Evolutionary conservation across 2,329 filamentous ascomycete species (phyloP).

Genomic region (Dactylellina haptotyla): DNA sequence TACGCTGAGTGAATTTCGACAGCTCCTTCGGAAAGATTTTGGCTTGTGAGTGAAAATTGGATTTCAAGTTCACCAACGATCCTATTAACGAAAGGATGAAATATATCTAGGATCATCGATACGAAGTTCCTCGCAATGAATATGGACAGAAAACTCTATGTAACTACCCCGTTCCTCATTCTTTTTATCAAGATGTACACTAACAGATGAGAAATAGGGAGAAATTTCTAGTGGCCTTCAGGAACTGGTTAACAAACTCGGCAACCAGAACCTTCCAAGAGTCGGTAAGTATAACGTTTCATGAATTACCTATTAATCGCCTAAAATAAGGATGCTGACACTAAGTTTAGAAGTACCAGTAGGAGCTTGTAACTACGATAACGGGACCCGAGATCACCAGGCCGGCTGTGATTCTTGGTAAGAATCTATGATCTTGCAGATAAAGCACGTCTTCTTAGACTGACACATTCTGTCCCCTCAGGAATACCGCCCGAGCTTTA

Average conservation of each 20-base stretch:
- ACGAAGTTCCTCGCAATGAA: slow-evolving; percentile 71
- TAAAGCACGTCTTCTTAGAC: not conserved
- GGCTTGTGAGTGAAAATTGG: slow-evolving; percentile 58
- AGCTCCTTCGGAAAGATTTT: slow-evolving; percentile 64
- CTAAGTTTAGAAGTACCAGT: slow-evolving; percentile 14
- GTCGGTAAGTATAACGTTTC: slow-evolving; percentile 12
- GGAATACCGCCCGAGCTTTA: slow-evolving; percentile 33
- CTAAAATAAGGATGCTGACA: too few species aligned
- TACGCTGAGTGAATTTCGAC: slow-evolving; percentile 67
- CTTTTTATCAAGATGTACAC: not conserved
- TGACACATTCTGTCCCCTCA: not conserved
- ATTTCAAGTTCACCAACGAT: not conserved
- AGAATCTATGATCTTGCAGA: not conserved
- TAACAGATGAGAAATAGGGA: slow-evolving; percentile 24
- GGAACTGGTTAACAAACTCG: slow-evolving; percentile 20
- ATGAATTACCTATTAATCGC: too few species aligned
- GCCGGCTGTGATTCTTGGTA: slow-evolving; percentile 50
- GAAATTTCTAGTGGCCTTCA: slow-evolving; percentile 32
- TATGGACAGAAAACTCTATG: slow-evolving; percentile 25
- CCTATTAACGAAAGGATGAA: too few species aligned
- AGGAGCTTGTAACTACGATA: slow-evolving; percentile 8
- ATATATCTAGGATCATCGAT: slow-evolving; percentile 67
- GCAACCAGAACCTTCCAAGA: slow-evolving; percentile 17
- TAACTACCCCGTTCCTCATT: not conserved
- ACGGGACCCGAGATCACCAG: slow-evolving; percentile 18